These are phyloP conservation scores for Solanum clarkiae DNA, from an alignment of 257 asterid genomes.

Conservation along the genomic window DNA sequence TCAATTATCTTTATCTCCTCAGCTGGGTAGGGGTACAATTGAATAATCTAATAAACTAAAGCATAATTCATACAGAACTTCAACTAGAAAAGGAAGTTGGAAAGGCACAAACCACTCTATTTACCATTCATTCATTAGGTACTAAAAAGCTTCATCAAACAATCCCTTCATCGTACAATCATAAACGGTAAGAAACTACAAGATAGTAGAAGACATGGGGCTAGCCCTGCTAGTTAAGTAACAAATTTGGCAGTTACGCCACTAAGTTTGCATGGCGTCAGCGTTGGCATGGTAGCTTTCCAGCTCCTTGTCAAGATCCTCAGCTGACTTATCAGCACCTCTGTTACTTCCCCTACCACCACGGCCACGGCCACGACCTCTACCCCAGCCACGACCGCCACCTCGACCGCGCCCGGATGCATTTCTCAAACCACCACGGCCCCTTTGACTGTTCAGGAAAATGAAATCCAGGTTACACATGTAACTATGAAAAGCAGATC, in stretches of 20 bases:
- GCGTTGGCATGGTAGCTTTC: constrained; percentile 75
- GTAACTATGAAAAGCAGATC: not conserved
- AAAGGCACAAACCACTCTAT: not conserved
- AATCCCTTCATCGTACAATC: not conserved
- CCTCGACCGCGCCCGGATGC: constrained; percentile 23
- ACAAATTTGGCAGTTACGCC: not conserved
- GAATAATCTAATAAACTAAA: not conserved
- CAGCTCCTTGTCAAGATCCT: constrained; percentile 83
- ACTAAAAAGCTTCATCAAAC: not conserved
- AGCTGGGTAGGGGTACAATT: not conserved
- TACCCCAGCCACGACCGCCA: constrained; percentile 4
- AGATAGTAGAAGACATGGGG: too few species aligned
- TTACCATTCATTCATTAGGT: not conserved
- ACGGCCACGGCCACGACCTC: constrained; percentile 30
- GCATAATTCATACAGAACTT: not conserved
- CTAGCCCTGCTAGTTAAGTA: not conserved
- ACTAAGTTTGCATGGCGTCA: constrained; percentile 53
- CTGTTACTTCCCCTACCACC: constrained; percentile 46
- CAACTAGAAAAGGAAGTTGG: not conserved
- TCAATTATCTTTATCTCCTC: not conserved
- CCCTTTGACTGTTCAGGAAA: constrained; percentile 23
- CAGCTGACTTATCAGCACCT: constrained; percentile 51
- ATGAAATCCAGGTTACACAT: not conserved
- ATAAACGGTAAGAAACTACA: not conserved
- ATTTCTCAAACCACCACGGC: constrained; percentile 38